Evolutionary conservation across 2,329 filamentous ascomycete species (phyloP), one percentile per base, ranked within the genome.

Genomic region (Tetracladium maxilliforme): DNA sequence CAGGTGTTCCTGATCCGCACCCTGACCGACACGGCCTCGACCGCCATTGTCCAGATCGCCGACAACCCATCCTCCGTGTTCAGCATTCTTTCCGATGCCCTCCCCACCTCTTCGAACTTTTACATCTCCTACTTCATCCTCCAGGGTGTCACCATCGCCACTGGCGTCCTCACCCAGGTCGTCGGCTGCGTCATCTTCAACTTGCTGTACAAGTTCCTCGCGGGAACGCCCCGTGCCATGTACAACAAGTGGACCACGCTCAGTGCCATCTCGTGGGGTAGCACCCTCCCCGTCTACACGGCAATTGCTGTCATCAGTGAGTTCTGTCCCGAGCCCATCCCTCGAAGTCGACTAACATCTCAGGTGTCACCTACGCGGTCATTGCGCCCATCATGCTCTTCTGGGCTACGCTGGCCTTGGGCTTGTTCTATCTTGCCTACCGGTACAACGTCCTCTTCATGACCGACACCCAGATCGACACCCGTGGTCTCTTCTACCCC

Each of bases 111-210:
- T 0, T 86, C 84, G 32, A 95, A 92, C 52, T 92, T 95, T 45
- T 98, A 94, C 50, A 75, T 95, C 12, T 82, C 78, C 0, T 98
- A 95, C 54, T 92, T 98, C 36, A 70, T 95, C 16, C 69, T 98
- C 4, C 90, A 95, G 49, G 92, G 87, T 17, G 51, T 95, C 30
- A 76, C 75, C 2, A 72, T 87, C 32, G 78, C 83, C 4, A 66
- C 81, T 0, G 68, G 74, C 23, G 67, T 79, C 2, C 51, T 95
- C 5, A 60, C 92, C 3, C 82, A 92, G 38, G 64, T 79, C 23
- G 58, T 52, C 12, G 82, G 83, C 10, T 63, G 95, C 25, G 50
- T 86, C 23, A 50, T 92, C 16, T 80, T 78, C 43, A 70, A 71
- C 25, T 44, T 92, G 6, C 56, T 86, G 23, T 81, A 84, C 47